Conservation (phyloP, 1,139 yeast species). For the Geotrichum bryndzae region DNA sequence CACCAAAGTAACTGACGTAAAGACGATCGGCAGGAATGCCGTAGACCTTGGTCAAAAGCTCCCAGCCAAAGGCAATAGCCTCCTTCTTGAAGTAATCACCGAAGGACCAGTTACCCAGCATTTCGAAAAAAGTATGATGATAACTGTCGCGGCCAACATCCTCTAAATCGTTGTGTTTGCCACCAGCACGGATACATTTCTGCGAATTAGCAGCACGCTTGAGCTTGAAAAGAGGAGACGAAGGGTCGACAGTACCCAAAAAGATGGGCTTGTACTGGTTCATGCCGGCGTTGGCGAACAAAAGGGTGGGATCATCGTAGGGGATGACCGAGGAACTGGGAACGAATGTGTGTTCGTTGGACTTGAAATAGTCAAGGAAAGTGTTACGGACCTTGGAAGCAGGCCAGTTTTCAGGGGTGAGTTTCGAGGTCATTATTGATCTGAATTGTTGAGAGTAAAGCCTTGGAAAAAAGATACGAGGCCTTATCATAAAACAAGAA, state of each 20-base stretch:
- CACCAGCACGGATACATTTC: conserved; percentile 98
- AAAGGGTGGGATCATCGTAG: conserved; percentile 91
- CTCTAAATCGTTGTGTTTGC: conserved; percentile 96
- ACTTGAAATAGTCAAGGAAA: conserved; percentile 72
- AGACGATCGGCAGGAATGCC: conserved; percentile 72
- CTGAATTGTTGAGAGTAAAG: conserved; percentile 2
- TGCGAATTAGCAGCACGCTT: conserved; percentile 93
- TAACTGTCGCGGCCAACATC: conserved; percentile 97
- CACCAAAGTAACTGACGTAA: conserved; percentile 94
- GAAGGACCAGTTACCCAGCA: conserved; percentile 99
- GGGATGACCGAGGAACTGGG: conserved; percentile 95
- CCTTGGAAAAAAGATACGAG: not conserved
- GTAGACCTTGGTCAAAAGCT: conserved; percentile 74
- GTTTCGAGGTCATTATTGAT: conserved; percentile 1
- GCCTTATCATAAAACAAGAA: conserved; percentile 6
- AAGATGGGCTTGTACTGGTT: conserved; percentile 97
- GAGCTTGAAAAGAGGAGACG: conserved; percentile 74
- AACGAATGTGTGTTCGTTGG: conserved; percentile 66
- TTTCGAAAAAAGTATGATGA: conserved; percentile 97
- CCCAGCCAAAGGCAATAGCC: conserved; percentile 88
- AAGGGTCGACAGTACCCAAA: conserved; percentile 93
- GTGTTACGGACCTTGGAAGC: conserved; percentile 64
- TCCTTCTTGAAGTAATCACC: conserved; percentile 97
- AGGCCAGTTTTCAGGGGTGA: conserved; percentile 21
- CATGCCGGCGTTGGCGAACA: conserved; percentile 98